Base-by-base conservation (phyloP, 2,329 filamentous ascomycete species). In the Orbilia ellipsospora region DNA sequence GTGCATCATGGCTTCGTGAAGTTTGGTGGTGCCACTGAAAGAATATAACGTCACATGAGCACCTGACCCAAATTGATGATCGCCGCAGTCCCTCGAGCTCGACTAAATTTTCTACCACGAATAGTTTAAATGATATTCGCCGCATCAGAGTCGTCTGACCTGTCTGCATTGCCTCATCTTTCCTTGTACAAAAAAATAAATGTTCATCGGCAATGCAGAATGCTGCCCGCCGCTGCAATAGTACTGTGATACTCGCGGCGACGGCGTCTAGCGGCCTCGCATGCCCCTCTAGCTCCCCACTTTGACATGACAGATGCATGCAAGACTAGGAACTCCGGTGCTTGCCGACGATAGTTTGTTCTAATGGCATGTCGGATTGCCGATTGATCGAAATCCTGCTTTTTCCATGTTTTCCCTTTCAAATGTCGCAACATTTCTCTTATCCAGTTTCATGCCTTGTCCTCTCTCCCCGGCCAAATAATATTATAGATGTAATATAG, bases 131-230 rank as follows among this genome's bases (percentile, higher is more conserved):
- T 69, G 65, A 60, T 69, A 48, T 42, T 69, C 67, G 61, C 68
- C 61, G 68, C 68, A 73, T 66, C 42, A 52, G 15, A 40, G 68
- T 66, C 61, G 56, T 56, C 68, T 73, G 68, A 73, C 68, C 55
- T 40, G 10, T 59, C 26, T 54, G 13, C 20, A 28, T 70, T 70
- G 66, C 66, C 66, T 70, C 66, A 70, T 56, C 40, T 20, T 36
- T 40, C 18, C 23, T 7, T 23, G 16, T 18, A n/a, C 44, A 52
- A 20, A 61, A 26, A 23, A 10, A 15, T 23, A 13, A 50, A 40
- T 28, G 12, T 16, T n/a, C 18, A 42, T 57, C 12, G 40, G 40
- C 54, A 57, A 18, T n/a, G 31, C 31, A 36, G 10, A 36, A 7
- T 36, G 31, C 31, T 36, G 5, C 10, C 31, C 31, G 31, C 3